Evolutionary conservation across 768 basidiomycete species (phyloP).

Genomic region (Hygrocybe coccinea): DNA sequence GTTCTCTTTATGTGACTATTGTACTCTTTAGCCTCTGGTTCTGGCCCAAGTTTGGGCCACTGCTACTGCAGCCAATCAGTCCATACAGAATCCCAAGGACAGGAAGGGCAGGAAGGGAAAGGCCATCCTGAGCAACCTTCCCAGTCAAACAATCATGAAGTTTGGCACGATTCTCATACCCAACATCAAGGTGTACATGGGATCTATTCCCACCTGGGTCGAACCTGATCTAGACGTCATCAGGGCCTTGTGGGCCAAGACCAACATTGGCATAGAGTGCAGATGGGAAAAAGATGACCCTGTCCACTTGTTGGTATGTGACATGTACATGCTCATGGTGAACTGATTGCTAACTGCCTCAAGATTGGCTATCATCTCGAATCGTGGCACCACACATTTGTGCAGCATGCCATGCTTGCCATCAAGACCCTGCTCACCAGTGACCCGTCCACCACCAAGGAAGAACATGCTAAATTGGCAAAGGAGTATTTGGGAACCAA

Average conservation of each 20-base stretch:
- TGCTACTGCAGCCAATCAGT: background rate
- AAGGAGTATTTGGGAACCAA: too few species aligned
- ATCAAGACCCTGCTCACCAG: background rate
- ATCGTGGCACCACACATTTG: background rate
- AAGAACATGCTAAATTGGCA: too few species aligned
- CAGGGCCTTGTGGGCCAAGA: background rate
- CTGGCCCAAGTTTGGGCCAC: background rate
- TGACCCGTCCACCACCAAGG: too few species aligned
- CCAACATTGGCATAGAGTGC: background rate
- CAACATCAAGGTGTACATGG: background rate
- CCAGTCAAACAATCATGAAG: background rate
- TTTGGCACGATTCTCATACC: too few species aligned
- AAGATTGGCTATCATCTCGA: background rate
- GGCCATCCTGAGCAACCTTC: background rate
- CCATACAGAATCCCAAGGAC: background rate
- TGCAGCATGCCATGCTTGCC: background rate
- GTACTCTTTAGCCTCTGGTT: too few species aligned
- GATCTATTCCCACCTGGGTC: background rate
- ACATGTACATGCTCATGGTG: too few species aligned
- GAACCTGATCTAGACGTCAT: background rate
- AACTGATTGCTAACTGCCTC: background rate
- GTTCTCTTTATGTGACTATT: too few species aligned
- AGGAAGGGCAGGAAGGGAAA: background rate
- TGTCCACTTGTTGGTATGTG: background rate
- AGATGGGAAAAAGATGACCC: background rate